A percentile compares a stretch with the other conserved stretches of the same genome.
phyloP scores from a whole-genome alignment of 257 asterid species.

The Phtheirospermum japonicum region DNA sequence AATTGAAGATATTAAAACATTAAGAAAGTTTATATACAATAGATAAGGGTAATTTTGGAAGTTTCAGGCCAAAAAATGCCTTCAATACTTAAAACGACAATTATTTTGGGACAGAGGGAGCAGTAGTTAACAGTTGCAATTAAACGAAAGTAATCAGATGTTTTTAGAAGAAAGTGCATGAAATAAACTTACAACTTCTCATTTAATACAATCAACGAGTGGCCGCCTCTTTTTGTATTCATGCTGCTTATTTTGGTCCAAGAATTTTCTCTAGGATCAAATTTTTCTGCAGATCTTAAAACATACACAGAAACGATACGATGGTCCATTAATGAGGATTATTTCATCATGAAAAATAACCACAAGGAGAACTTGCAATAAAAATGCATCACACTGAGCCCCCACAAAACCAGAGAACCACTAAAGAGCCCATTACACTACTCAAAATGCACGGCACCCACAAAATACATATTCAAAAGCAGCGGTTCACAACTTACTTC shows the following conservation, averaged over 20 bases:
- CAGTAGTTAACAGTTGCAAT: too few relatives aligned
- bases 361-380: neutral
- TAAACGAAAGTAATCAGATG: too few relatives aligned
- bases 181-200: conserved; percentile 54
- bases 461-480: neutral
- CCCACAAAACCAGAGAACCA: neutral
- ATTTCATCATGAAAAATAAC: neutral
- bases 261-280: conserved; percentile 71
- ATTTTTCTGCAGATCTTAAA: conserved; percentile 67
- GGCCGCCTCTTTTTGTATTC: conserved; percentile 55
- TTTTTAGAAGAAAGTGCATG: neutral
- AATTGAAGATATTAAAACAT: too few relatives aligned
- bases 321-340: too few relatives aligned
- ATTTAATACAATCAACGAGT: conserved; percentile 48
- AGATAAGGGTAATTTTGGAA: too few relatives aligned
- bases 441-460: neutral
- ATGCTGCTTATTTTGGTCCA: conserved; percentile 55
- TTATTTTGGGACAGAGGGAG: too few relatives aligned
- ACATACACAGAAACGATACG: neutral
- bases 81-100: too few relatives aligned
- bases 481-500: conserved; percentile 49
- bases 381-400: neutral
- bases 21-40: too few relatives aligned
- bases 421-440: too few relatives aligned
- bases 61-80: too few relatives aligned